Percentiles rank a stretch among this genome's conserved stretches.
Conservation (phyloP, 495 filamentous ascomycete species). For the Cairneyella variabilis region DNA sequence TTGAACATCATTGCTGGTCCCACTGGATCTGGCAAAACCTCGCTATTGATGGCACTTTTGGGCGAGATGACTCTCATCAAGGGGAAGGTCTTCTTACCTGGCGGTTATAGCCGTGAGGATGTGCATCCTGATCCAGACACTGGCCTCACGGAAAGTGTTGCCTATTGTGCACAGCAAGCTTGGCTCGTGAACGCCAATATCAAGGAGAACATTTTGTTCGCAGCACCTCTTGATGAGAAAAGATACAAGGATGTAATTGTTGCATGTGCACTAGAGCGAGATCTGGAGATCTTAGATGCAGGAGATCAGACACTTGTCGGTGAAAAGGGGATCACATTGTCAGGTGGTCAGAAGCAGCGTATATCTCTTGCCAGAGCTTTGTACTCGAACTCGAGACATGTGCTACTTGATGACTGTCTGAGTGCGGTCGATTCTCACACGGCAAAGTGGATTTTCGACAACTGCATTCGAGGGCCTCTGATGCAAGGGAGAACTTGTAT, state of each 20-base stretch:
- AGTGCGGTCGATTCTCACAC: conserved; percentile 99
- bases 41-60: conserved; percentile 89
- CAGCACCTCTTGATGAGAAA: conserved; percentile 73
- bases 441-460: conserved; percentile 95
- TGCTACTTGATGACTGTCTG: conserved; percentile 92
- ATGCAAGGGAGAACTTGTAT: conserved; percentile 91
- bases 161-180: conserved; percentile 96
- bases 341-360: conserved; percentile 96
- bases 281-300: conserved; percentile 85
- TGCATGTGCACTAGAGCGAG: conserved; percentile 90
- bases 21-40: conserved; percentile 94
- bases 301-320: conserved; percentile 94
- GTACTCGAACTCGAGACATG: conserved; percentile 85
- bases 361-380: conserved; percentile 93
- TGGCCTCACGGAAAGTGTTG: conserved; percentile 83
- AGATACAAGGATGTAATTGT: conserved; percentile 85
- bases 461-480: conserved; percentile 84
- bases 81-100: conserved; percentile 79
- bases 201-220: conserved; percentile 94
- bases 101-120: conserved; percentile 75
- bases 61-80: conserved; percentile 92
- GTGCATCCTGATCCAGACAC: conserved; percentile 78
- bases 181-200: conserved; percentile 98
- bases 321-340: conserved; percentile 95
- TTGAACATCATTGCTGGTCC: conserved; percentile 91